Evolutionary conservation across 2,329 filamentous ascomycete species (phyloP).

Genomic region (Penicillium sp.): DNA sequence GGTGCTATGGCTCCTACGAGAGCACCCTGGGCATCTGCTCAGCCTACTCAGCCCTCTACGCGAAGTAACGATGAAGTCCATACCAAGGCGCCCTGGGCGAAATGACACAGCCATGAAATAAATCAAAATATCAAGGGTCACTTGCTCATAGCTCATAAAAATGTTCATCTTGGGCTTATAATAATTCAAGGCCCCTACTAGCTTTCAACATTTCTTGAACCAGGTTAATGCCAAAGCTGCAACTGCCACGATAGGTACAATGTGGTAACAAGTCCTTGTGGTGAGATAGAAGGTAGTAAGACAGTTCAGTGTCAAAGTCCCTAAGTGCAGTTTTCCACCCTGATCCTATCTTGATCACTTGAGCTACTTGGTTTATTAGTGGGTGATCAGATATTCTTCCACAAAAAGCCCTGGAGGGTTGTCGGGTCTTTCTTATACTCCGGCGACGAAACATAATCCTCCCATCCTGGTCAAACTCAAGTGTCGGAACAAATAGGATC

Average conservation of each 20-base stretch:
- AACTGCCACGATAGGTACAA: too few species aligned
- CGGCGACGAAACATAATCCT: neutral
- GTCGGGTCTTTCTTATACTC: neutral
- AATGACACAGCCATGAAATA: slow-evolving; percentile 13
- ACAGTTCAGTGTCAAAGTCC: neutral
- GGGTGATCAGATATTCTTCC: neutral
- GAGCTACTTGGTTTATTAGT: neutral
- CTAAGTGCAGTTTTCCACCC: neutral
- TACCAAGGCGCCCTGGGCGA: slow-evolving; percentile 45
- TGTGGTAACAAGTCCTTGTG: too few species aligned
- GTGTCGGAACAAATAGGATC: neutral
- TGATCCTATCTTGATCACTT: neutral
- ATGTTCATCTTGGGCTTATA: too few species aligned
- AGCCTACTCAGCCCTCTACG: slow-evolving; percentile 17
- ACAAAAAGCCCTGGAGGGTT: neutral
- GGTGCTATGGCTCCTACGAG: slow-evolving; percentile 34
- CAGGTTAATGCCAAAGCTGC: too few species aligned
- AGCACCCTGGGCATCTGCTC: slow-evolving; percentile 34
- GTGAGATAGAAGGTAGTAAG: neutral
- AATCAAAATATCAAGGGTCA: neutral
- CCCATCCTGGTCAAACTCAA: neutral
- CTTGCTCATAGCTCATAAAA: neutral
- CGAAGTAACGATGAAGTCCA: slow-evolving; percentile 20
- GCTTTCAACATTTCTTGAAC: too few species aligned
- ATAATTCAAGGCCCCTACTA: too few species aligned